Evolutionary conservation across 75 land plant species (phyloP), one percentile per base, ranked within the genome.

Genomic region (Cupressus sempervirens): DNA sequence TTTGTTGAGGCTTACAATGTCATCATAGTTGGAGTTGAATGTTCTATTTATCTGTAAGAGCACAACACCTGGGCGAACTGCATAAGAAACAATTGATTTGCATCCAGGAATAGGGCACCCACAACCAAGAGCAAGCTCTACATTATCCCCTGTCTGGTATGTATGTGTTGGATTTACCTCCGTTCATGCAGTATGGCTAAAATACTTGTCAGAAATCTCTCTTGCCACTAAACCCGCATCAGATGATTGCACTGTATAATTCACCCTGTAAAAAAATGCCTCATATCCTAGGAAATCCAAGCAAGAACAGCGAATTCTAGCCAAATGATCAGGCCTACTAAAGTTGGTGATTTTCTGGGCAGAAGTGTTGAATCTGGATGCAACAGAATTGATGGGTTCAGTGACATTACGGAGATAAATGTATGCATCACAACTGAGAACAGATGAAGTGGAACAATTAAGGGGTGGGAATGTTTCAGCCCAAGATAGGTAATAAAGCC

Each of bases 81-180:
- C 73, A 30, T 68, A 68, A 68, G 73, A 29, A 29, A 68, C 12
- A 68, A 30, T 29, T n/a, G 73, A 68, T 3, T 29, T 5, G 34
- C 73, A 68, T 68, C 34, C 73, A 68, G 73, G 73, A 68, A 68
- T 30, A 68, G 73, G 73, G 73, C 73, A 68, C 10, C 73, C 73
- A 68, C 73, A 68, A 29, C 73, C 34, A 9, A 68, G 13, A 68
- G 11, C 73, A 29, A 68, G 34, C 34, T 68, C 32, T 68, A 68
- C 34, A 0, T 7, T 29, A 56, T 56, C 23, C 7, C 34, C 34
- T 68, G 12, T 29, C 11, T 29, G 7, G 11, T 68, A n/a, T 68
- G 34, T 30, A 30, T 3, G 1, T 0, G 9, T 0, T 9, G 7
- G 1, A 7, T 29, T 6, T 1, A 7, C 7, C 48, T 7, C 73